phyloP scores from a whole-genome alignment of 805 yeast genomes.

The Yarrowia sp. region DNA sequence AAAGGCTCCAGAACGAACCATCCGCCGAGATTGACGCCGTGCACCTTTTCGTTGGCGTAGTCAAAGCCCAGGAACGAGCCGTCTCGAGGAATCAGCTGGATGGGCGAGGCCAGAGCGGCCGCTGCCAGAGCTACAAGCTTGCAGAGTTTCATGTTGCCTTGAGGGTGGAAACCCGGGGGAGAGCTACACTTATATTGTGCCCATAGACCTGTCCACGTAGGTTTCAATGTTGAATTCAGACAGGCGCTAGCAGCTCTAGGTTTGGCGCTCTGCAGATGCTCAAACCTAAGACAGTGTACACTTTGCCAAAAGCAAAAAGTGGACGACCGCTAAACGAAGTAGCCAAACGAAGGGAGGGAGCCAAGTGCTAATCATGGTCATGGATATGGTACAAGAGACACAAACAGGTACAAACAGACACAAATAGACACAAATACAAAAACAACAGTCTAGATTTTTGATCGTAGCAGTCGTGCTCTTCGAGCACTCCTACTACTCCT shows the following conservation, averaged over 20 bases:
- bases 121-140: constrained; percentile 12
- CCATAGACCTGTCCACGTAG: background rate
- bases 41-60: constrained; percentile 37
- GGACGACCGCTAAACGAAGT: too few relatives aligned
- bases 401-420: too few relatives aligned
- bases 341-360: too few relatives aligned
- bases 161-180: too few relatives aligned
- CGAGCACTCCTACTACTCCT: background rate
- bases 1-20: constrained; percentile 88
- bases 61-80: constrained; percentile 31
- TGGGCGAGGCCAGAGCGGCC: constrained; percentile 21
- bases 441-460: too few relatives aligned
- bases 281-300: background rate
- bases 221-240: constrained; percentile 13
- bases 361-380: too few relatives aligned
- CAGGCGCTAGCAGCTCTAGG: background rate
- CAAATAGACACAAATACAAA: too few relatives aligned
- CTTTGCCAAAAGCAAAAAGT: background rate
- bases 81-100: constrained; percentile 17
- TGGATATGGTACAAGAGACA: too few relatives aligned
- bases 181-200: background rate
- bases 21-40: constrained; percentile 75
- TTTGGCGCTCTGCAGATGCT: background rate
- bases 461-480: too few relatives aligned
- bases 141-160: background rate